Base-by-base conservation (phyloP, 306 rosid species). In the Crotalaria pallida region DNA sequence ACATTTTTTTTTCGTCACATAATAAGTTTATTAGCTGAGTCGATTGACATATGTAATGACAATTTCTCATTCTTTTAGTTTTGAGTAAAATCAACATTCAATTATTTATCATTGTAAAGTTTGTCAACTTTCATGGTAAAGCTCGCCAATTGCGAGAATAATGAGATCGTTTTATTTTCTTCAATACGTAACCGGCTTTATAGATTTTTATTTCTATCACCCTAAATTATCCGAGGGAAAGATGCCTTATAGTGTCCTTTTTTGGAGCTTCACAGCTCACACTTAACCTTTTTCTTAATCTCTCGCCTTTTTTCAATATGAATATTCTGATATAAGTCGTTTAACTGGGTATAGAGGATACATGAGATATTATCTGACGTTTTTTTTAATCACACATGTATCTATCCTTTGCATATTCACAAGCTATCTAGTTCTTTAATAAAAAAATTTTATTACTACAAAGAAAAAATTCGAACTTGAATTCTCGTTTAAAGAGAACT, bases 131-230 rank as follows among this genome's bases (percentile, higher is more conserved):
- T 76, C 36, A 4, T 49, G 56, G 48, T 49, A 57, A 58, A 67
- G 69, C 23, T 76, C 2, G 6, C 26, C 17, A 76, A 48, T 33
- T 33, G 9, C 7, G 6, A 33, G 1, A 33, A 56, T 76, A 24
- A 36, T 21, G 56, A 67, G 57, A 58, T 16, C 33, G 34, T 48
- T 74, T 58, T 17, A 67, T 36, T 76, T 76, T 74, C 80, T 76
- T 76, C 38, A 58, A 13, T 68, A 77, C 57, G 69, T 64, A 77
- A 77, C 63, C 52, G 27, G 55, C 73, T 71, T 77, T 63, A 71
- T 5, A 22, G 67, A 62, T 53, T 53, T 70, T 70, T 70, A 51
- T 43, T 69, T 70, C 59, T 43, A 21, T 33, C 12, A 15, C 58
- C 16, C 3, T 43, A 62, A 62, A 62, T 66, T n/a, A 62, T 62